A percentile compares a stretch with the other conserved stretches of the same genome.
These are phyloP conservation scores for Verticillium isaacii DNA, from an alignment of 2,329 filamentous ascomycete genomes.

Conservation along the genomic window DNA sequence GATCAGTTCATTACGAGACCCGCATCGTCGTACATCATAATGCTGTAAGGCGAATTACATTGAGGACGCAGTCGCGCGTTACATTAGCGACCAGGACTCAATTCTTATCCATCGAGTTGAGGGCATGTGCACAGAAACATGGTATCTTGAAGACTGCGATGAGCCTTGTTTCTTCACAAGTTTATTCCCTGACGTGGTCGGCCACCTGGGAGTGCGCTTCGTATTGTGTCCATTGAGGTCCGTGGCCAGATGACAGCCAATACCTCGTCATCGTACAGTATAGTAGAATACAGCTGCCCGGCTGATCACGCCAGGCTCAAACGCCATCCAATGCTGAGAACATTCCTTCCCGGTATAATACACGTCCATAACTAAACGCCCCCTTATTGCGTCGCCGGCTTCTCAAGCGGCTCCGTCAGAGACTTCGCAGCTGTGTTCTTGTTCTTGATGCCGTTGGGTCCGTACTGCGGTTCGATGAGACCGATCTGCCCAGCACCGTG, in stretches of 20 bases:
- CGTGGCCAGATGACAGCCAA: not conserved
- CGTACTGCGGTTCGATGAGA: conserved; percentile 32
- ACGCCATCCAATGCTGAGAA: not conserved
- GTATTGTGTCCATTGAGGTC: not conserved
- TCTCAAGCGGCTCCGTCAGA: conserved; percentile 1
- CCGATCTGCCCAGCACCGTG: conserved; percentile 26
- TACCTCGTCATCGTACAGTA: not conserved
- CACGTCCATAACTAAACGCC: not conserved
- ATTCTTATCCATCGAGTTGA: too few relatives aligned
- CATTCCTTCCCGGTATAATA: not conserved
- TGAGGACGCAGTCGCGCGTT: too few relatives aligned
- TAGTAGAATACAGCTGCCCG: not conserved
- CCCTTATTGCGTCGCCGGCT: not conserved
- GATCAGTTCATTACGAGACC: not conserved
- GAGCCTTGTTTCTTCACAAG: too few relatives aligned
- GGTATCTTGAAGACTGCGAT: too few relatives aligned
- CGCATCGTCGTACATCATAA: too few relatives aligned
- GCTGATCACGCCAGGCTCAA: not conserved
- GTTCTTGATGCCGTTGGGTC: conserved; percentile 9
- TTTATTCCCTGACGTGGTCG: too few relatives aligned
- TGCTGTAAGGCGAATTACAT: too few relatives aligned
- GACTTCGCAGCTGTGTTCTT: conserved; percentile 10
- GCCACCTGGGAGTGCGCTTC: not conserved
- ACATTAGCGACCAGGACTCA: too few relatives aligned
- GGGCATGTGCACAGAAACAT: too few relatives aligned